These are phyloP conservation scores for Quercus ilex DNA, from an alignment of 306 rosid genomes.

Conservation along the genomic window DNA sequence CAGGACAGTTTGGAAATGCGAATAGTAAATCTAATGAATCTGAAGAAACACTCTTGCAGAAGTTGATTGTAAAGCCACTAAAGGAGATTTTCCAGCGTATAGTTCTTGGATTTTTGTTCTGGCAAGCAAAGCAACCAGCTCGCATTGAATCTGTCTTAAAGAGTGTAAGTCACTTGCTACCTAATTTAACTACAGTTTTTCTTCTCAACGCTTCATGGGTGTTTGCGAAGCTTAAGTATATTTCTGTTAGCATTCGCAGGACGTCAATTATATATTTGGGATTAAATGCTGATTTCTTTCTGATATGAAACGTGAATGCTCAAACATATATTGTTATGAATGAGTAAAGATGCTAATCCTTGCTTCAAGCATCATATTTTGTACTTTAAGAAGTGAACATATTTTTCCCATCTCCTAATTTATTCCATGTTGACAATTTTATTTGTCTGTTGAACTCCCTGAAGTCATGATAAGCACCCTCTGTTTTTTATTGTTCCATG, in stretches of 20 bases:
- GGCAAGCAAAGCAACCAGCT: slow-evolving; percentile 94
- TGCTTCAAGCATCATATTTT: neutral
- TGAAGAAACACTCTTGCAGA: slow-evolving; percentile 60
- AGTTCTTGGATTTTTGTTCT: slow-evolving; percentile 80
- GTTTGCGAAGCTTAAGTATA: neutral
- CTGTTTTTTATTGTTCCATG: slow-evolving; percentile 10
- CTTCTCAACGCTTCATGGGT: neutral
- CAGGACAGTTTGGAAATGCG: slow-evolving; percentile 80
- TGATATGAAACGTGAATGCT: neutral
- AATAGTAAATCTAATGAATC: slow-evolving; percentile 41
- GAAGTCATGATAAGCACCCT: neutral
- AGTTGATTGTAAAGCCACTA: slow-evolving; percentile 65
- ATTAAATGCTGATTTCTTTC: neutral
- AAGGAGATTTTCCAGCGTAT: slow-evolving; percentile 80
- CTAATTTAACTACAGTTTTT: slow-evolving; percentile 15
- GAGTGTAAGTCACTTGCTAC: slow-evolving; percentile 55
- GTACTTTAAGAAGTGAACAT: no score
- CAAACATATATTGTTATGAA: neutral
- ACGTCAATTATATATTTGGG: neutral
- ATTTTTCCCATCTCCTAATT: no score
- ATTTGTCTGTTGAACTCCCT: neutral
- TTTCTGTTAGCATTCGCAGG: neutral
- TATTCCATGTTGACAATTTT: neutral
- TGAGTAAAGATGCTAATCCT: neutral
- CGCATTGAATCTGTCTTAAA: slow-evolving; percentile 71